Evolutionary conservation across 2,329 filamentous ascomycete species (phyloP).

Genomic region (Tolypocladium sp.): DNA sequence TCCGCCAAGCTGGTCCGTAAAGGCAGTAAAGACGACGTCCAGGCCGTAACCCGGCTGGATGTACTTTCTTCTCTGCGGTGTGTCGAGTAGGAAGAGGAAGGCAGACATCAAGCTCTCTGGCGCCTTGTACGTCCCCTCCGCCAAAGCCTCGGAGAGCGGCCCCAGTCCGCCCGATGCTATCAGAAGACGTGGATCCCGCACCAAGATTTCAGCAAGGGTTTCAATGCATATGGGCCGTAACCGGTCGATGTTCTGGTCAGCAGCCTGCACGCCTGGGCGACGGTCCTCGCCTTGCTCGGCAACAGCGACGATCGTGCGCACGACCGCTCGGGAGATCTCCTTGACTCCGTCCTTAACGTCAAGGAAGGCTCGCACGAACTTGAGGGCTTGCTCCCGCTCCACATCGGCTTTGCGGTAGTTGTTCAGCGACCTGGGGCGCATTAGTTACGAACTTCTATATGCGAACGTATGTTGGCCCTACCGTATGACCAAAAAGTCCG

Average conservation of each 20-base stretch:
- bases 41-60: slow-evolving; percentile 84
- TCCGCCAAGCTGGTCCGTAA: slow-evolving; percentile 71
- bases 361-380: slow-evolving; percentile 89
- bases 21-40: slow-evolving; percentile 81
- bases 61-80: slow-evolving; percentile 69
- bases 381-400: slow-evolving; percentile 91
- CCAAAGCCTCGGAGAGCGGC: slow-evolving; percentile 82
- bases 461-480: slow-evolving; percentile 6
- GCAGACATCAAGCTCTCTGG: slow-evolving; percentile 80
- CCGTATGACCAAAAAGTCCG: slow-evolving; percentile 79
- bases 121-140: slow-evolving; percentile 84
- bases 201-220: slow-evolving; percentile 83
- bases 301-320: slow-evolving; percentile 82
- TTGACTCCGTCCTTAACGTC: slow-evolving; percentile 88
- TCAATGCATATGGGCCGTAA: slow-evolving; percentile 85
- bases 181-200: slow-evolving; percentile 74
- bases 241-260: slow-evolving; percentile 72
- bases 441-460: slow-evolving; percentile 5
- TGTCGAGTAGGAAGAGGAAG: slow-evolving; percentile 85
- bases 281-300: slow-evolving; percentile 84
- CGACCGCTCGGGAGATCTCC: slow-evolving; percentile 79
- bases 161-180: slow-evolving; percentile 77
- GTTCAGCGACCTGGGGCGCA: slow-evolving; percentile 57
- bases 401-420: slow-evolving; percentile 97
- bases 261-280: slow-evolving; percentile 58